Percentiles rank a stretch among this genome's conserved stretches.
Evolutionary conservation across 2,329 filamentous ascomycete genomes (phyloP).

Genomic region (Fusarium sp.): DNA sequence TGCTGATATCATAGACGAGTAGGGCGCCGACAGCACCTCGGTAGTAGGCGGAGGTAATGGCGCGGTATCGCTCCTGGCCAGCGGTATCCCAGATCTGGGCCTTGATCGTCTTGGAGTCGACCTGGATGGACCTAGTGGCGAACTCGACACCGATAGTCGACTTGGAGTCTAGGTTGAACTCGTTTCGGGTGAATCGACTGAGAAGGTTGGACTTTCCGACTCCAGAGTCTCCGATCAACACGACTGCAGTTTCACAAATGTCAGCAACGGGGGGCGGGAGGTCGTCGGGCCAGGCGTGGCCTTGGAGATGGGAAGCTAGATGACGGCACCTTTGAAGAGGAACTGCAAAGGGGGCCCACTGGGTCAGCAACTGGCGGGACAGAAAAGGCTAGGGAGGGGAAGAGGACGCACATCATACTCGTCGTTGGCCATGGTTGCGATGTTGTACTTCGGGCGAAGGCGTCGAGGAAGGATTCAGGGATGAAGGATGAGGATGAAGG

Average conservation of each 20-base stretch:
- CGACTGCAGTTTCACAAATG: constrained; percentile 69
- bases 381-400: constrained; percentile 33
- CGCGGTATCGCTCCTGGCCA: constrained; percentile 98
- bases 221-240: constrained; percentile 98
- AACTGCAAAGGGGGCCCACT: constrained; percentile 71
- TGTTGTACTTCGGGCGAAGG: constrained; percentile 32
- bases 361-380: constrained; percentile 48
- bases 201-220: constrained; percentile 99
- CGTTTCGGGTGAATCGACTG: constrained; percentile 99
- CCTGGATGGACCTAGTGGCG: constrained; percentile 97
- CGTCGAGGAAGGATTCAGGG: constrained; percentile 24
- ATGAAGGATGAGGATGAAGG: constrained; percentile 32
- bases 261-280: constrained; percentile 47
- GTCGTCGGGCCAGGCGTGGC: constrained; percentile 29
- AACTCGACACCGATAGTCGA: constrained; percentile 99
- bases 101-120: constrained; percentile 99
- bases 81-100: constrained; percentile 99
- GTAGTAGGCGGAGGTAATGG: constrained; percentile 99
- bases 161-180: constrained; percentile 99
- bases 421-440: constrained; percentile 93
- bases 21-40: constrained; percentile 96
- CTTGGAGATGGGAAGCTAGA: constrained; percentile 37
- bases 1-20: constrained; percentile 99
- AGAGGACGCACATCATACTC: constrained; percentile 92
- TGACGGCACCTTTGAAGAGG: constrained; percentile 91